Evolutionary conservation across 495 filamentous ascomycete species (phyloP), one percentile per base, ranked within the genome.

Genomic region (Lepraria neglecta): DNA sequence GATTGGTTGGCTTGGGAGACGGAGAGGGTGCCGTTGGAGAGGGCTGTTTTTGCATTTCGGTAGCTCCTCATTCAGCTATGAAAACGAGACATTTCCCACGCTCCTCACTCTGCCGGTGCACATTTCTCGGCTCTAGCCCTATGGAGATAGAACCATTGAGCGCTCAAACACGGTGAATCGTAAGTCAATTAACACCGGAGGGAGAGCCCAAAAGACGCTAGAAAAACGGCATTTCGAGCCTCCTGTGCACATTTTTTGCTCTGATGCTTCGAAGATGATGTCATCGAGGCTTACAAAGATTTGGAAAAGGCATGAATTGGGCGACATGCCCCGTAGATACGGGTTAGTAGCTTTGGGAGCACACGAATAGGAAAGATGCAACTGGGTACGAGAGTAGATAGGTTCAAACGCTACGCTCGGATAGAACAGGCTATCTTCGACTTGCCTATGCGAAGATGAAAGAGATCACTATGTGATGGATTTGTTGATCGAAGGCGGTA

Each of bases 1-100:
- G 92, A 97, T 72, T 97, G 92, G 92, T 76, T 97, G 64, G 91
- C 91, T 28, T 97, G 92, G 92, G 92, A 97, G 72, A 84, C 79
- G 21, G 85, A 87, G 69, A 81, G 92, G 67, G 80, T 87, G 64
- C 84, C 88, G 14, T 59, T 92, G 62, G 91, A 96, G 72, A 76
- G 79, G 60, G 88, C 89, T 17, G 73, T 84, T 45, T 72, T 79
- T 28, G 82, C 78, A 7, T 79, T 87, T 70, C 81, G 69, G 69
- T 66, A 55, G 35, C 15, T 28, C 6, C 21, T 44, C 38, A 5
- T 61, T 21, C 28, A 21, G 28, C 30, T 28, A n/a, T 45, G 15
- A 21, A 14, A 12, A 42, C 9, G 15, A 28, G 38, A 24, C 27
- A 30, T 42, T 30, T 15, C 31, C n/a, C 11, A 5, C 17, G 4